Percentiles rank a stretch among this genome's conserved stretches.
Evolutionary conservation across 176 grass and related monocot genomes (phyloP).

Genomic region (Oryza coarctata): DNA sequence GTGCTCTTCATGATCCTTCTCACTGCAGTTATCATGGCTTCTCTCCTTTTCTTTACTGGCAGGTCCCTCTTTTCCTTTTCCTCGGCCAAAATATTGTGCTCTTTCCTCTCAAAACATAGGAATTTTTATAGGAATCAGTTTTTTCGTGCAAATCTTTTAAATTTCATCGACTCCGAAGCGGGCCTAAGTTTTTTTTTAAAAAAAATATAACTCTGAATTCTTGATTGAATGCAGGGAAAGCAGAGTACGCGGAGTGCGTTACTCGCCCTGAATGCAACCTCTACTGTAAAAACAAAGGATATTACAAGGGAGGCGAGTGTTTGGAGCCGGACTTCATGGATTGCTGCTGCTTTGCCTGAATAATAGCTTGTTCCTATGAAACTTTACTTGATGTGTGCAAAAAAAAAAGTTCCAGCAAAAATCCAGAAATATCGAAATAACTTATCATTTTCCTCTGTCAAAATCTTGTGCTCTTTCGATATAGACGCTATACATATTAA

Average conservation of each 20-base stretch:
- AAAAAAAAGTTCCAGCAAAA: background rate
- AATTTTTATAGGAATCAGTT: no score
- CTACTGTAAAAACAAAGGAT: conserved; percentile 11
- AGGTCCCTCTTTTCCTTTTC: background rate
- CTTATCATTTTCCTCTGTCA: no score
- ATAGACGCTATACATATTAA: no score
- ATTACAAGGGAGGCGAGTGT: background rate
- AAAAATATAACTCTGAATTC: background rate
- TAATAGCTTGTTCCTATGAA: background rate
- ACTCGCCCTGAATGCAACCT: background rate
- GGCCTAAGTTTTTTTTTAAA: background rate
- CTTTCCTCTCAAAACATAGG: no score
- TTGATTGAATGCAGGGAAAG: background rate
- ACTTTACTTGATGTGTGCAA: background rate
- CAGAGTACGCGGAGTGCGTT: background rate
- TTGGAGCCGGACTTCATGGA: background rate
- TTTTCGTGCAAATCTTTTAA: background rate
- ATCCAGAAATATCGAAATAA: background rate
- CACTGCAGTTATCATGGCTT: background rate
- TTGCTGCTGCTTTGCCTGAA: conserved; percentile 6
- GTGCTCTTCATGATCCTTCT: background rate
- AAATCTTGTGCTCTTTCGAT: no score
- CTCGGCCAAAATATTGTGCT: background rate
- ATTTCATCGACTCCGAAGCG: background rate
- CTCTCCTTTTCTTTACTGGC: background rate